Conservation (phyloP, 768 basidiomycete species). For the Neoboletus brunneissimus region DNA sequence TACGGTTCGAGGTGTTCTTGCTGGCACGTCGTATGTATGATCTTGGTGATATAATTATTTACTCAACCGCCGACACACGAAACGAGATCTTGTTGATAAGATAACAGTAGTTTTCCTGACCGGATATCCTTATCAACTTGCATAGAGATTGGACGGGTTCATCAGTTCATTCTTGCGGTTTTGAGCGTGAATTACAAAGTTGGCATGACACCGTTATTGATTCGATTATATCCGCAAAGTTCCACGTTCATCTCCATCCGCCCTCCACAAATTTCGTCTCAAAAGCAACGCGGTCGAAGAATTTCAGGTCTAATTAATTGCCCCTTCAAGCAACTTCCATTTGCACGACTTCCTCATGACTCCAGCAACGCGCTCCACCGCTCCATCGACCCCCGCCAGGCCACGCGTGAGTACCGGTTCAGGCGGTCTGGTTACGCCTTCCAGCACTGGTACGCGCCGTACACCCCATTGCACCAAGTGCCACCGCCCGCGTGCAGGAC, state of each 20-base stretch:
- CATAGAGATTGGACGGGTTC: not conserved
- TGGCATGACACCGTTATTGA: not conserved
- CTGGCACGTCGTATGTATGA: not conserved
- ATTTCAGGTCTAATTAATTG: not conserved
- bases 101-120: not conserved
- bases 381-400: constrained; percentile 31
- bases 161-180: not conserved
- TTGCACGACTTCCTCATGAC: constrained; percentile 16
- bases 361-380: constrained; percentile 29
- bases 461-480: constrained; percentile 55
- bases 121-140: not conserved
- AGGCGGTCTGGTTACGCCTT: constrained; percentile 22
- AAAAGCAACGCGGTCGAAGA: not conserved
- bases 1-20: not conserved
- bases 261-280: not conserved
- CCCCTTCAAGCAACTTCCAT: not conserved
- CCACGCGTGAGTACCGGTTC: constrained; percentile 11
- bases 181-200: not conserved
- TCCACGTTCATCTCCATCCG: not conserved
- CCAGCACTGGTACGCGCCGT: constrained; percentile 46
- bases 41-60: too few species aligned
- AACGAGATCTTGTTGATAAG: not conserved
- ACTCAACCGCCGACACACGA: not conserved
- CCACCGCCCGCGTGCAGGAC: constrained; percentile 51
- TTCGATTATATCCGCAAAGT: not conserved